phyloP scores from a whole-genome alignment of 179 eudicot genomes.

The Nepenthes alata region DNA sequence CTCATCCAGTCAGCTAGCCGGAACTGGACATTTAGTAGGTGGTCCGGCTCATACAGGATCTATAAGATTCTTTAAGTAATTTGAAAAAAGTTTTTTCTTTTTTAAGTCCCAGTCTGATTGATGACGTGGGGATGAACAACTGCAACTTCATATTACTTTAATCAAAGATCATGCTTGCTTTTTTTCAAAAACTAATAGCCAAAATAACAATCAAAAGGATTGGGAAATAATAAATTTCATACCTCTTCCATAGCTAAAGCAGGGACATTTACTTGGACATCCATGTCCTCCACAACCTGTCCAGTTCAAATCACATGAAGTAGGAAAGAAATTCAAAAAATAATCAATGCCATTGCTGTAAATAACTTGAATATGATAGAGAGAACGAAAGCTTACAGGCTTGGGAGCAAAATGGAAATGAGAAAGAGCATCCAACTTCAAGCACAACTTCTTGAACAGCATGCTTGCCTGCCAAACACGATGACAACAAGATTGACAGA shows the following conservation, averaged over 20 bases:
- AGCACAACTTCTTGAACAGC: constrained; percentile 62
- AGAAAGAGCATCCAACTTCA: constrained; percentile 89
- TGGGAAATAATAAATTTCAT: constrained; percentile 3
- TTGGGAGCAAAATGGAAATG: constrained; percentile 98
- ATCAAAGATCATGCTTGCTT: no score
- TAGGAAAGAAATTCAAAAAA: neutral
- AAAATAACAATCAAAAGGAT: neutral
- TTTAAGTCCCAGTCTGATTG: no score
- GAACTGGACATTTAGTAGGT: no score
- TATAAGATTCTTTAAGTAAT: no score
- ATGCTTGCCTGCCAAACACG: constrained; percentile 40
- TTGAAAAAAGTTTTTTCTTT: no score
- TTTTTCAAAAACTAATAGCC: no score
- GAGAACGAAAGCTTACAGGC: constrained; percentile 44
- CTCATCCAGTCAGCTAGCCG: no score
- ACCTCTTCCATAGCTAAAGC: constrained; percentile 99
- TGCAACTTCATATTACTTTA: no score
- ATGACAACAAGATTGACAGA: neutral
- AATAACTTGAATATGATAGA: constrained; percentile 1
- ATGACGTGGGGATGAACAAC: no score
- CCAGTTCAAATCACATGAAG: constrained; percentile 3
- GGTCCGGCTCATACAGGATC: no score
- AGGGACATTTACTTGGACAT: constrained; percentile 77
- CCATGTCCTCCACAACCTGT: constrained; percentile 91
- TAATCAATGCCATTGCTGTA: neutral